Evolutionary conservation across 2,329 filamentous ascomycete genomes (phyloP), one percentile per base, ranked within the genome.

Genomic region (Aspergillus sergii): DNA sequence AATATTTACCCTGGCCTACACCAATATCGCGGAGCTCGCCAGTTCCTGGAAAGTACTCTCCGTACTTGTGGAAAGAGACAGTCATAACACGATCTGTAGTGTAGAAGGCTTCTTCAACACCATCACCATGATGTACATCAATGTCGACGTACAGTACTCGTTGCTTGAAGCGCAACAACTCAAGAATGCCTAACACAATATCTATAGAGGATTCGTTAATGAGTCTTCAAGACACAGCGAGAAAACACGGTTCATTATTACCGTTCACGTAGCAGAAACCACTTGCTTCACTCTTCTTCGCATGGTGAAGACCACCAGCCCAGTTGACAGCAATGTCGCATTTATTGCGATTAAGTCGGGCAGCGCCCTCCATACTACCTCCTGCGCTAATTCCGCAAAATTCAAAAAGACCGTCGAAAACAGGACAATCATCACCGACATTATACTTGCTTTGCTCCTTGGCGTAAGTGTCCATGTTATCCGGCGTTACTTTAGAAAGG

Each of bases 201-300:
- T 89, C 87, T 88, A 68, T 23, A 39, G 12, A 53, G 26, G 16
- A 36, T 34, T 9, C 28, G 61, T 74, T 61, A 74, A 65, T 10
- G 41, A 41, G 54, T 39, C 39, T 54, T 2, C n/a, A 50, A 3
- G 28, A 41, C 10, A 50, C 51, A 19, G n/a, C 21, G 14, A 21
- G 26, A 53, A 32, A 41, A 26, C 12, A 23, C n/a, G 23, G n/a
- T 41, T 19, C 39, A 11, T 34, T n/a, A 57, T 64, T 73, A 80
- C 78, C 94, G 78, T 99, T 99, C 81, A 98, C 94, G 79, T 99
- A 99, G 80, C 95, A 99, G 78, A 99, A 99, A 0, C 95, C 95
- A 54, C 92, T 95, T 0, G 95, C 94, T 80, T 97, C 93, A 62
- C 91, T 90, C 77, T 94, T 95, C 79, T 98, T 97, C 45, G 95